Evolutionary conservation across 768 basidiomycete species (phyloP).

Genomic region (Mycena latifolia): DNA sequence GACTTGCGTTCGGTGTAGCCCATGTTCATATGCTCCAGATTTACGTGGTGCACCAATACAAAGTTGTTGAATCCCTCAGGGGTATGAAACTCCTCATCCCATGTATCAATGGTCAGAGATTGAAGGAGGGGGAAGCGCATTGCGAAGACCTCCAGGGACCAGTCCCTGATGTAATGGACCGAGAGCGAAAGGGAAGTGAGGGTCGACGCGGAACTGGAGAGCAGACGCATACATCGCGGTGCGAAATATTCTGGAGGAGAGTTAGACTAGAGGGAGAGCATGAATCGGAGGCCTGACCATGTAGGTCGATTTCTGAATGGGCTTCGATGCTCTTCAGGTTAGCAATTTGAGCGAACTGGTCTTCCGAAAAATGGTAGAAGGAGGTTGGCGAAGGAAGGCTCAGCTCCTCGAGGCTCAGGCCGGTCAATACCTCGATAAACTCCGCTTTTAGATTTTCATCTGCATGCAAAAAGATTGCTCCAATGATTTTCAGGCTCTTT

Average conservation of each 20-base stretch:
- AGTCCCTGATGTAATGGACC: constrained; percentile 5
- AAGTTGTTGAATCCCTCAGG: background rate
- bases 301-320: background rate
- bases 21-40: background rate
- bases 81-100: background rate
- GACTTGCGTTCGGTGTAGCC: background rate
- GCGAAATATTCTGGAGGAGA: constrained; percentile 2
- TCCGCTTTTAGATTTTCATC: constrained; percentile 2
- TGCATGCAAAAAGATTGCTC: background rate
- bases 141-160: background rate
- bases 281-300: background rate
- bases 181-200: constrained; percentile 17
- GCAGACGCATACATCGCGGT: constrained; percentile 2
- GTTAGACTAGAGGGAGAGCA: background rate
- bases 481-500: background rate
- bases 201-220: background rate
- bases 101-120: constrained; percentile 4
- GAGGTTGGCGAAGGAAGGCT: background rate
- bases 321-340: constrained; percentile 10
- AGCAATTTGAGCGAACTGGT: constrained; percentile 2
- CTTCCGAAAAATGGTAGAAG: constrained; percentile 4
- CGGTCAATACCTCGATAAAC: background rate
- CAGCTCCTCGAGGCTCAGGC: constrained; percentile 16
- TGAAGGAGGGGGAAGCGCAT: constrained; percentile 16
- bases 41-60: background rate